Percentiles rank a stretch among this genome's conserved stretches.
Conservation (phyloP, 345 rosid genomes). For the Eucalyptus fibrosa region DNA sequence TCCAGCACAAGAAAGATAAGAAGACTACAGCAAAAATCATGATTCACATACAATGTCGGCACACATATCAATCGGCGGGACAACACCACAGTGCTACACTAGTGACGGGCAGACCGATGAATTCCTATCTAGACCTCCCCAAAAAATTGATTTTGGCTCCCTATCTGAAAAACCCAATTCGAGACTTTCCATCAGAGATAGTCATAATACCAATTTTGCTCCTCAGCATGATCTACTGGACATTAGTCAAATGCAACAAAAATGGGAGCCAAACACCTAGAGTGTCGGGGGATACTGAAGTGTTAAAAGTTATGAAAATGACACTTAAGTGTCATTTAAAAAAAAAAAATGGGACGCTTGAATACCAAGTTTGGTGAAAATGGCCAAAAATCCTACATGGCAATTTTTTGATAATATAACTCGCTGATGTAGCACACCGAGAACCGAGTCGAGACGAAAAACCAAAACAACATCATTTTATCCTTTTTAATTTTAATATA, state of each 20-base stretch:
- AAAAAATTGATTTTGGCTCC: background rate
- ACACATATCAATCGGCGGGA: background rate
- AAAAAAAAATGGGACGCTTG: too few relatives aligned
- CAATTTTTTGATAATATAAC: too few relatives aligned
- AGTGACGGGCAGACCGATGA: background rate
- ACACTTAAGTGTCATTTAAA: too few relatives aligned
- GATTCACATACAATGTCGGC: background rate
- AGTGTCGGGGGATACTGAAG: too few relatives aligned
- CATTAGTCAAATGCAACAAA: background rate
- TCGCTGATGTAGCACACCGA: fast-evolving
- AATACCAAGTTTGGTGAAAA: too few relatives aligned
- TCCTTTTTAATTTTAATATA: too few relatives aligned
- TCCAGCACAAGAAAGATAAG: background rate
- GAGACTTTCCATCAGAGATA: background rate
- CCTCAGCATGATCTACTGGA: background rate
- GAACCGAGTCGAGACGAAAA: background rate
- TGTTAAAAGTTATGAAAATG: too few relatives aligned
- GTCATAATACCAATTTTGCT: background rate
- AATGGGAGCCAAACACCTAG: too few relatives aligned
- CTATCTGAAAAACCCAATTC: background rate
- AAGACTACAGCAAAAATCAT: background rate
- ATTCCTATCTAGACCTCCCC: background rate
- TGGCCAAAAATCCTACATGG: too few relatives aligned
- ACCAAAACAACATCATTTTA: too few relatives aligned
- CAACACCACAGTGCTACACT: background rate